Percentiles rank a stretch among this genome's conserved stretches.
Evolutionary conservation across 257 asterid genomes (phyloP).

Genomic region (Capsicum pubescens): DNA sequence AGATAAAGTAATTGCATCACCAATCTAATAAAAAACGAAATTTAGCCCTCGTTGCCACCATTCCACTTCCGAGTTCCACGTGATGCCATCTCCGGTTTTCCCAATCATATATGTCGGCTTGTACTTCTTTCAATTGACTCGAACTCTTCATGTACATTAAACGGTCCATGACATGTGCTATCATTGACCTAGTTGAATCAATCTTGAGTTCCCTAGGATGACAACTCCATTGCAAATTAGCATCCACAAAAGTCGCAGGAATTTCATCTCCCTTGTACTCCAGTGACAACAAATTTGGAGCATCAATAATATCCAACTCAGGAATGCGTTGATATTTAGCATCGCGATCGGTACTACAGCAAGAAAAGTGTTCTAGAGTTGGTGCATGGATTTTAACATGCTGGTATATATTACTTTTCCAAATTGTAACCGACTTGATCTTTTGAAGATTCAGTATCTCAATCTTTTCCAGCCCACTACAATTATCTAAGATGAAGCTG

Average conservation of each 20-base stretch:
- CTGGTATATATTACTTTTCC: background rate
- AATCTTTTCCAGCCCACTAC: background rate
- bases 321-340: too few relatives aligned
- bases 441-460: background rate
- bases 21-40: background rate
- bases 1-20: background rate
- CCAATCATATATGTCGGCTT: background rate
- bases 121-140: background rate
- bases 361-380: background rate
- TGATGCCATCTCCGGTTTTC: background rate
- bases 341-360: too few relatives aligned
- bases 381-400: conserved; percentile 9
- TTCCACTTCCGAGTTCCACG: background rate
- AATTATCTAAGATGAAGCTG: background rate
- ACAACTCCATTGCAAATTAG: background rate
- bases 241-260: background rate
- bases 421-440: background rate
- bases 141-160: background rate
- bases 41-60: background rate
- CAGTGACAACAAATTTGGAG: background rate
- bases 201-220: background rate
- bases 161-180: background rate
- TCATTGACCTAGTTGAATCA: background rate
- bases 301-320: background rate
- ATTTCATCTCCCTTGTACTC: background rate